phyloP scores from a whole-genome alignment of 2,329 filamentous ascomycete genomes.

The Stagonosporopsis vannaccii region DNA sequence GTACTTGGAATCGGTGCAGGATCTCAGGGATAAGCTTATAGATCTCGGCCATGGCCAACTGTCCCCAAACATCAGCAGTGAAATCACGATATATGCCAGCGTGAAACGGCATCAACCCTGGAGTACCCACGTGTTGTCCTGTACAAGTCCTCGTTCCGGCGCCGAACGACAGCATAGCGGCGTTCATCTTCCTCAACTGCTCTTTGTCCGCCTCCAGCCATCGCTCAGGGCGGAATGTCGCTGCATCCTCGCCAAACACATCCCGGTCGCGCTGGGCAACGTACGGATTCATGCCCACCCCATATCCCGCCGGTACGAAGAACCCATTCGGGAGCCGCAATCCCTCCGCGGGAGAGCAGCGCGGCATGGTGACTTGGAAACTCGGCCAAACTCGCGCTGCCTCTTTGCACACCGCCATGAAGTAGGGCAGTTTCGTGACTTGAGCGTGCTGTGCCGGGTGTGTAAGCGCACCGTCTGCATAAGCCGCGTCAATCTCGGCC shows the following conservation, averaged over 20 bases:
- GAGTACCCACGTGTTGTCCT: constrained; percentile 35
- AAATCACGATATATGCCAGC: no score
- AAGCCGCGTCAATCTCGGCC: constrained; percentile 32
- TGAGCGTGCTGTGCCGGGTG: constrained; percentile 46
- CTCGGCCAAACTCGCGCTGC: constrained; percentile 78
- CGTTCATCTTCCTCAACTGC: constrained; percentile 30
- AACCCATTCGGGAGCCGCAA: constrained; percentile 57
- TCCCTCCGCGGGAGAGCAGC: constrained; percentile 71
- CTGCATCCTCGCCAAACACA: constrained; percentile 52
- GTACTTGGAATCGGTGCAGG: constrained; percentile 27
- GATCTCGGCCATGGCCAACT: constrained; percentile 28
- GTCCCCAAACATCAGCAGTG: neutral
- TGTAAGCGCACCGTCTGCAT: constrained; percentile 16
- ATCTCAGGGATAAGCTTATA: constrained; percentile 35
- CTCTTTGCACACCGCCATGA: constrained; percentile 80
- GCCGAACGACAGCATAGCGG: constrained; percentile 49
- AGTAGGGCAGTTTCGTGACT: constrained; percentile 72
- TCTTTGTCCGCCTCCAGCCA: constrained; percentile 50
- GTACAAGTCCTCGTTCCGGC: constrained; percentile 45
- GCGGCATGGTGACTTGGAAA: constrained; percentile 73
- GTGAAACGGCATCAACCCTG: neutral
- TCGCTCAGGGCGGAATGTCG: constrained; percentile 54
- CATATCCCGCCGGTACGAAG: neutral
- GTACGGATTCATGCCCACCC: constrained; percentile 39
- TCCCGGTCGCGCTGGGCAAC: constrained; percentile 51